Evolutionary conservation across 169 alveolate genomes (phyloP), one percentile per base, ranked within the genome.

Genomic region (Theileria annulata): DNA sequence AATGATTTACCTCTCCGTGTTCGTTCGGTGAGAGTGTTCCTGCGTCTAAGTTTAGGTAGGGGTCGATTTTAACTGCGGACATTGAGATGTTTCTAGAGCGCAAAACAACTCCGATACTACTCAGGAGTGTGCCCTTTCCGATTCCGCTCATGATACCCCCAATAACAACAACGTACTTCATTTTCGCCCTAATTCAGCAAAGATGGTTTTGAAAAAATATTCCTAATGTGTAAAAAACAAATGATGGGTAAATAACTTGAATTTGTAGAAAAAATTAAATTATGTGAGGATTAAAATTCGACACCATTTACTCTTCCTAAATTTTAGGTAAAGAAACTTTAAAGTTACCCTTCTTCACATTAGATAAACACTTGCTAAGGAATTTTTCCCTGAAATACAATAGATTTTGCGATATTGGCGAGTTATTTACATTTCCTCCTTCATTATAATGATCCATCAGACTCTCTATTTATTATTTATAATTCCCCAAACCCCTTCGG

Each of bases 1-100:
- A 59, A 17, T 64, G 79, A 75, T 79, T 88, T 31, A 96, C 99
- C 85, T 97, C 99, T 13, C 99, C 98, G 79, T 97, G 99, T 85
- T 96, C 99, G 71, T 93, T 94, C 27, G 99, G 99, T 60, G 98
- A 93, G 98, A 97, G 96, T 13, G 98, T 96, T 30, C 99, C 99
- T 17, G 98, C 98, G 81, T 96, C 98, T 19, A 88, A 80, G 69
- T 95, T 96, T 56, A 97, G 93, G 82, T 98, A 98, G 0, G 99
- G 99, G 82, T 98, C 99, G 59, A 98, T 93, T 82, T 97, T 98
- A 37, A 98, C 94, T 30, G 98, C 96, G 31, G 99, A 94, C 67
- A 96, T 96, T 33, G 92, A 86, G 63, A 88, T 88, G 23, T 98
- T 97, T 74, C 92, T 86, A 31, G 96, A 87, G 87, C 96, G 90